Conservation (phyloP, 2,329 filamentous ascomycete species). For the Hymenoscyphus linearis region DNA sequence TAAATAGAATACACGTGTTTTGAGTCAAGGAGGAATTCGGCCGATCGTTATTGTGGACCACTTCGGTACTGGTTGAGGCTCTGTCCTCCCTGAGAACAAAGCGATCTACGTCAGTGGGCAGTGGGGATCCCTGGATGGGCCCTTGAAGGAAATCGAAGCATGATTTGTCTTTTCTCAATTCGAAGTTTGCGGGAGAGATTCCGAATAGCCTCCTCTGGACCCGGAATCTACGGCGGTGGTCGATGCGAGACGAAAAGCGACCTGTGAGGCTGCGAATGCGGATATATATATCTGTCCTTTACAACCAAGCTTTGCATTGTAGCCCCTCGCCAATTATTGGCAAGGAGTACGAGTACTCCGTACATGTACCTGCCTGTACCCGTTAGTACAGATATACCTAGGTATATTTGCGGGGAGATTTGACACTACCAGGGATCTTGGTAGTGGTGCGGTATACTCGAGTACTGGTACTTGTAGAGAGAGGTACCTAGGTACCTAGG, state of each 20-base stretch:
- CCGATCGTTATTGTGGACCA: background rate
- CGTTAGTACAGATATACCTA: background rate
- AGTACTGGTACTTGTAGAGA: too few relatives aligned
- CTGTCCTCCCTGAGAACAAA: background rate
- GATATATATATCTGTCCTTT: conserved; percentile 1
- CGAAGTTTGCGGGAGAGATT: background rate
- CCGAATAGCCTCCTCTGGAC: conserved; percentile 2
- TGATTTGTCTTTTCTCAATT: background rate
- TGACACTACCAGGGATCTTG: background rate
- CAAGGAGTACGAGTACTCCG: too few relatives aligned
- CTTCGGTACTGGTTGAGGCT: background rate
- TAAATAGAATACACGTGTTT: background rate
- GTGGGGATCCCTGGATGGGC: background rate
- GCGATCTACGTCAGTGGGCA: background rate
- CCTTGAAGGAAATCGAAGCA: background rate
- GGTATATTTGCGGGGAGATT: background rate
- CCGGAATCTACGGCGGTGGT: background rate
- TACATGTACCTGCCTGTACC: background rate
- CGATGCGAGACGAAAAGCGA: background rate
- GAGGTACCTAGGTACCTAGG: too few relatives aligned
- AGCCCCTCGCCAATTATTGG: background rate
- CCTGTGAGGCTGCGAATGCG: background rate
- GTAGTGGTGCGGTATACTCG: too few relatives aligned
- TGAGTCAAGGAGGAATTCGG: background rate
- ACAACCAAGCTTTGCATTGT: background rate